phyloP scores from a whole-genome alignment of 169 alveolate species.

The Eimeria zaria region DNA sequence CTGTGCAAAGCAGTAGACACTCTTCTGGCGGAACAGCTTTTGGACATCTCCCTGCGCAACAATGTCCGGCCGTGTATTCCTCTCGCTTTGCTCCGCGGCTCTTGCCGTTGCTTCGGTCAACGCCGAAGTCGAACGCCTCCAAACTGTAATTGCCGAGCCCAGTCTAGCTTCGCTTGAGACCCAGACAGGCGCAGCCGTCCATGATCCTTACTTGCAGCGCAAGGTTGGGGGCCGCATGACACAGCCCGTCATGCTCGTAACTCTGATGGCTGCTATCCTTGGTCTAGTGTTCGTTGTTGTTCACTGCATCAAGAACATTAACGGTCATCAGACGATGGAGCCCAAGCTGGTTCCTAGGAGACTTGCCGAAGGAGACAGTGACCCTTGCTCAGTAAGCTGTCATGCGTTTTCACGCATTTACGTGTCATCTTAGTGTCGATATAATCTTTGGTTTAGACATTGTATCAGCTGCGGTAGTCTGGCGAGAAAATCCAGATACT shows the following conservation, averaged over 20 bases:
- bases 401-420: too few species aligned
- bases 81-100: neutral
- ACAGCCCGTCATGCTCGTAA: neutral
- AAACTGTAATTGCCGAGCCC: neutral
- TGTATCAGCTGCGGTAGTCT: too few species aligned
- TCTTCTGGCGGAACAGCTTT: neutral
- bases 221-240: neutral
- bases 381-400: neutral
- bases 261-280: neutral
- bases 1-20: neutral
- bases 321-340: neutral
- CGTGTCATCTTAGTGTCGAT: too few species aligned
- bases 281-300: neutral
- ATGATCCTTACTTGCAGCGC: neutral
- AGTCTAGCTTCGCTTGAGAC: neutral
- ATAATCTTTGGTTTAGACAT: too few species aligned
- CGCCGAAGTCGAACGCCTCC: neutral
- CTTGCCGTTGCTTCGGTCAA: neutral
- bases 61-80: neutral
- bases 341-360: neutral
- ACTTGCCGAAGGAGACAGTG: neutral
- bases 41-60: neutral
- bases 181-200: neutral
- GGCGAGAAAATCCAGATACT: too few species aligned
- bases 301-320: neutral